phyloP scores from a whole-genome alignment of 2,329 filamentous ascomycete genomes.

The Coniella lustricola region DNA sequence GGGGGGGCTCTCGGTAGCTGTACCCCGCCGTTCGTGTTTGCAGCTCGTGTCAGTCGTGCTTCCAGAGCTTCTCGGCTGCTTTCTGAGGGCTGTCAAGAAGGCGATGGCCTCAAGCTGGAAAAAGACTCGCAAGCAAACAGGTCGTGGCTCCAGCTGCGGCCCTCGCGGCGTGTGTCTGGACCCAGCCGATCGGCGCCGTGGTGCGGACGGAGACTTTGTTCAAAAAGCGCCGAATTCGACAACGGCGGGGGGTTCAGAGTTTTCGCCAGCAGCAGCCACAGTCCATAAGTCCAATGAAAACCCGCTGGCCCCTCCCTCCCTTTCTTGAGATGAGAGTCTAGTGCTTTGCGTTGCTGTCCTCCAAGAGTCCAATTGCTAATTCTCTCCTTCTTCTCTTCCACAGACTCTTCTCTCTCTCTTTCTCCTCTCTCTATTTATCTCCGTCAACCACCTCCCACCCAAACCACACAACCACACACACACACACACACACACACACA shows the following conservation, averaged over 20 bases:
- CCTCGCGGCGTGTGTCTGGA: background rate
- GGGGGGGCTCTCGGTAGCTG: background rate
- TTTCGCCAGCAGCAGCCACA: conserved; percentile 9
- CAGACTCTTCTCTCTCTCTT: background rate
- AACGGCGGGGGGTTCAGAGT: conserved; percentile 12
- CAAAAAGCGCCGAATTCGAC: conserved; percentile 1
- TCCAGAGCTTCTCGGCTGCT: no score
- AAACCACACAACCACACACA: conserved; percentile 7
- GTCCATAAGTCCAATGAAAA: background rate
- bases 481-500: conserved; percentile 5
- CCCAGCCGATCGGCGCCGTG: conserved; percentile 3
- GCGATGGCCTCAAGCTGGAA: no score
- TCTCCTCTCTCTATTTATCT: background rate
- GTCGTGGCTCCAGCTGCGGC: no score
- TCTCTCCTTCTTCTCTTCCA: background rate
- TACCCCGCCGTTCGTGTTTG: no score
- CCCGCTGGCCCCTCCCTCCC: background rate
- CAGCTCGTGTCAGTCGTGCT: no score
- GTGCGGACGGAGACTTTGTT: conserved; percentile 2
- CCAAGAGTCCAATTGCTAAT: no score
- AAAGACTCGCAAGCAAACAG: no score
- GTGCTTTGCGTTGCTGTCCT: no score
- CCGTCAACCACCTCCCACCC: conserved; percentile 11
- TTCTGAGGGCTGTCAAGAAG: no score
- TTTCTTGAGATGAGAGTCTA: no score